These are phyloP conservation scores for Candida nonsorbophila DNA, from an alignment of 805 yeast species.

Conservation along the genomic window DNA sequence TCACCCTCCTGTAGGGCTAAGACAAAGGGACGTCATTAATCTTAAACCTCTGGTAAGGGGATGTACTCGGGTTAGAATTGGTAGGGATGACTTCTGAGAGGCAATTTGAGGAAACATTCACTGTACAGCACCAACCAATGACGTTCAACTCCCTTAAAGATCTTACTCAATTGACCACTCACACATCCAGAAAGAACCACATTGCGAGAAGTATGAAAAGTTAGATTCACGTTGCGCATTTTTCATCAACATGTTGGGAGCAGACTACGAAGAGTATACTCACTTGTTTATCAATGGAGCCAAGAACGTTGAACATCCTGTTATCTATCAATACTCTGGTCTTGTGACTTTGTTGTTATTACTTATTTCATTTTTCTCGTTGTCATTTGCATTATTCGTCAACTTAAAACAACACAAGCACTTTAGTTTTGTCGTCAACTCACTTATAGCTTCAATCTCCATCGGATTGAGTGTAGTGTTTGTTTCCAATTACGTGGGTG, in stretches of 20 bases:
- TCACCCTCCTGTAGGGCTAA: too few species aligned
- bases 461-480: slow-evolving; percentile 33
- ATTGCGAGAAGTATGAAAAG: too few species aligned
- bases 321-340: slow-evolving; percentile 10
- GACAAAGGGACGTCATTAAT: too few species aligned
- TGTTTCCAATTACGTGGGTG: slow-evolving; percentile 39
- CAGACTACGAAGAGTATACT: slow-evolving; percentile 20
- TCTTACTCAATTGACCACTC: too few species aligned
- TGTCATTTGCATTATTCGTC: slow-evolving; percentile 23
- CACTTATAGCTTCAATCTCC: slow-evolving; percentile 30
- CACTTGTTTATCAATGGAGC: slow-evolving; percentile 15
- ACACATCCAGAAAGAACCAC: too few species aligned
- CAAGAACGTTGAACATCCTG: slow-evolving; percentile 16
- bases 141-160: too few species aligned
- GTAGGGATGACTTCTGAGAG: too few species aligned
- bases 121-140: too few species aligned
- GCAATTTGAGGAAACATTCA: too few species aligned
- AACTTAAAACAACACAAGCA: slow-evolving; percentile 20
- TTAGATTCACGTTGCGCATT: not conserved
- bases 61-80: too few species aligned
- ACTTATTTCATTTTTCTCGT: slow-evolving; percentile 22
- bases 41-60: too few species aligned
- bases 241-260: slow-evolving; percentile 15
- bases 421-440: slow-evolving; percentile 19
- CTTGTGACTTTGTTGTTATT: slow-evolving; percentile 16